Percentiles rank a stretch among this genome's conserved stretches.
These are phyloP conservation scores for Populus tomentosa DNA, from an alignment of 441 rosid genomes.

Conservation along the genomic window DNA sequence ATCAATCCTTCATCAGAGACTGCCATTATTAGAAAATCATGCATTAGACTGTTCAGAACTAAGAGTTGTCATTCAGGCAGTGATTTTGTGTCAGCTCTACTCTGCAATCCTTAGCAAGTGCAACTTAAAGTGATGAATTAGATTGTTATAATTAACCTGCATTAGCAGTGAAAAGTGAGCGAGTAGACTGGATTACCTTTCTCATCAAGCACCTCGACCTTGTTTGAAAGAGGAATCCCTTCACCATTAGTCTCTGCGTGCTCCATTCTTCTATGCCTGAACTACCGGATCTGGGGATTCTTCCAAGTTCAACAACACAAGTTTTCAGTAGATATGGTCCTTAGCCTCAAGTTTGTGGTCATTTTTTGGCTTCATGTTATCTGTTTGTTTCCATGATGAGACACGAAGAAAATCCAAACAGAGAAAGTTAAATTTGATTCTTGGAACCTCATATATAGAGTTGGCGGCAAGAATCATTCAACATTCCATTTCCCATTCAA, in stretches of 20 bases:
- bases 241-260: neutral
- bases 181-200: neutral
- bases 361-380: neutral
- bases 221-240: neutral
- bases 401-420: neutral
- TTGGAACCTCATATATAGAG: constrained; percentile 1
- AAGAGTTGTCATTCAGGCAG: constrained; percentile 42
- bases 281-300: neutral
- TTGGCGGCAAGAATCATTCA: neutral
- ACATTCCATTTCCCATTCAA: neutral
- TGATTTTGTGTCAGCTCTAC: constrained; percentile 26
- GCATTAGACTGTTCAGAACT: constrained; percentile 21
- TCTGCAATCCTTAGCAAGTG: constrained; percentile 13
- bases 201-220: constrained; percentile 1
- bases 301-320: neutral
- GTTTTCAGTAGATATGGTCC: neutral
- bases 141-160: neutral
- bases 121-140: too few species aligned
- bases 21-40: too few species aligned
- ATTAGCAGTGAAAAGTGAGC: neutral
- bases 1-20: neutral
- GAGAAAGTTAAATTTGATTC: neutral
- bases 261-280: constrained; percentile 14
- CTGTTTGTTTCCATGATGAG: neutral
- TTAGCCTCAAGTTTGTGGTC: neutral